Percentiles rank a stretch among this genome's conserved stretches.
These are phyloP conservation scores for Apiotrichum gracile DNA, from an alignment of 1,284 basidiomycete species.

Conservation along the genomic window DNA sequence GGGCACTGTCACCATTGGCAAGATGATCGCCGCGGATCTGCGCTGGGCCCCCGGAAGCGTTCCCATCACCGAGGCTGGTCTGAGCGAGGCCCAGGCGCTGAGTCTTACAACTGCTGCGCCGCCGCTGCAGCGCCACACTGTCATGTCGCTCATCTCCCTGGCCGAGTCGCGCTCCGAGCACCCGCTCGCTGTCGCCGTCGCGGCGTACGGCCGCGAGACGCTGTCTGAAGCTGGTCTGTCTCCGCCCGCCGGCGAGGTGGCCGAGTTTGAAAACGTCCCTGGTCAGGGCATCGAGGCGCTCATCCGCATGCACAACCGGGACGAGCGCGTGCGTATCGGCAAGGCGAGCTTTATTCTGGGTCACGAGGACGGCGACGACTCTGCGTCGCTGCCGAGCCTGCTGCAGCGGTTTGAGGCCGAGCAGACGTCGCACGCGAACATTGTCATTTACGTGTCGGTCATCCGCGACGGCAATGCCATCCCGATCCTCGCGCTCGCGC, in stretches of 20 bases:
- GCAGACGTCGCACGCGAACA: slow-evolving; percentile 68
- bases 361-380: slow-evolving; percentile 24
- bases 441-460: slow-evolving; percentile 76
- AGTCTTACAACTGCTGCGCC: slow-evolving; percentile 40
- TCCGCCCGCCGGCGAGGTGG: slow-evolving; percentile 50
- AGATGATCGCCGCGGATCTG: slow-evolving; percentile 64
- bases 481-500: slow-evolving; percentile 64
- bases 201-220: slow-evolving; percentile 67
- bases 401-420: slow-evolving; percentile 60
- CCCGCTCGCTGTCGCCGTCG: slow-evolving; percentile 87
- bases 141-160: slow-evolving; percentile 75
- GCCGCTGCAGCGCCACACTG: slow-evolving; percentile 53
- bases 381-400: slow-evolving; percentile 52
- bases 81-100: slow-evolving; percentile 35
- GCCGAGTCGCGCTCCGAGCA: slow-evolving; percentile 92
- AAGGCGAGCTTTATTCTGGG: slow-evolving; percentile 60
- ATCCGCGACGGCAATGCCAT: slow-evolving; percentile 42
- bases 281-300: slow-evolving; percentile 80
- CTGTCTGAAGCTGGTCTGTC: slow-evolving; percentile 51
- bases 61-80: slow-evolving; percentile 9
- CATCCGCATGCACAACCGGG: slow-evolving; percentile 50
- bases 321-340: slow-evolving; percentile 60
- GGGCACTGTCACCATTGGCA: slow-evolving; percentile 89
- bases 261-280: slow-evolving; percentile 73
- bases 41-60: slow-evolving; percentile 60